Evolutionary conservation across 768 basidiomycete genomes (phyloP).

Genomic region (Termitomyces sp.): DNA sequence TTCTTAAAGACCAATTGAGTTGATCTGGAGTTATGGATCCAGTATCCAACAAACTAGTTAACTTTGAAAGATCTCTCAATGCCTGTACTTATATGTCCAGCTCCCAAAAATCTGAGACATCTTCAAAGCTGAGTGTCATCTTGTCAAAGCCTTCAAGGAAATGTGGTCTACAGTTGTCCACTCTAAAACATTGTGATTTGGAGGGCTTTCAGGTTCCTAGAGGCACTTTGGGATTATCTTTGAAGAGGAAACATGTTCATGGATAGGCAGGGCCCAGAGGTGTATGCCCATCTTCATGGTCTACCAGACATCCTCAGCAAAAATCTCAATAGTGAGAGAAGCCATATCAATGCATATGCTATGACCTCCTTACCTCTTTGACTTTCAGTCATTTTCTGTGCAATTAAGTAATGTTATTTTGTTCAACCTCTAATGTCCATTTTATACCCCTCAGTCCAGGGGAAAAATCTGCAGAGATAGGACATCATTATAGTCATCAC

Average conservation of each 20-base stretch:
- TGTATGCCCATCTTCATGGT: constrained; percentile 42
- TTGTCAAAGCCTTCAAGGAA: not conserved
- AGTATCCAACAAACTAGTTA: not conserved
- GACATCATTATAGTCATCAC: constrained; percentile 76
- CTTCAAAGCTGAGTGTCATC: not conserved
- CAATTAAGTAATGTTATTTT: constrained; percentile 57
- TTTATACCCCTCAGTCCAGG: constrained; percentile 49
- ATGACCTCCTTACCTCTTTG: not conserved
- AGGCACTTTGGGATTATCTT: not conserved
- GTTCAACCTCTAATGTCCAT: not conserved
- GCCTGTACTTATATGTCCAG: not conserved
- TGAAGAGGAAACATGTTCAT: constrained; percentile 25
- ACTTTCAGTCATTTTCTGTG: constrained; percentile 71
- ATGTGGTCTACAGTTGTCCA: not conserved
- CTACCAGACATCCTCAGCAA: constrained; percentile 48
- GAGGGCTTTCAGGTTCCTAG: not conserved
- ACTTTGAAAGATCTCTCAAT: not conserved
- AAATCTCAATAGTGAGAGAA: constrained; percentile 50
- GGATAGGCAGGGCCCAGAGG: constrained; percentile 46
- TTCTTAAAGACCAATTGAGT: no score
- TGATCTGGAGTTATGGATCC: not conserved
- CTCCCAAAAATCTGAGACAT: not conserved
- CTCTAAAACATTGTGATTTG: not conserved
- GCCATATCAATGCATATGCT: not conserved
- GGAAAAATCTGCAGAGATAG: constrained; percentile 55